Percentiles rank a stretch among this genome's conserved stretches.
Conservation (phyloP, 768 basidiomycete genomes). For the Lenzites betulinus region DNA sequence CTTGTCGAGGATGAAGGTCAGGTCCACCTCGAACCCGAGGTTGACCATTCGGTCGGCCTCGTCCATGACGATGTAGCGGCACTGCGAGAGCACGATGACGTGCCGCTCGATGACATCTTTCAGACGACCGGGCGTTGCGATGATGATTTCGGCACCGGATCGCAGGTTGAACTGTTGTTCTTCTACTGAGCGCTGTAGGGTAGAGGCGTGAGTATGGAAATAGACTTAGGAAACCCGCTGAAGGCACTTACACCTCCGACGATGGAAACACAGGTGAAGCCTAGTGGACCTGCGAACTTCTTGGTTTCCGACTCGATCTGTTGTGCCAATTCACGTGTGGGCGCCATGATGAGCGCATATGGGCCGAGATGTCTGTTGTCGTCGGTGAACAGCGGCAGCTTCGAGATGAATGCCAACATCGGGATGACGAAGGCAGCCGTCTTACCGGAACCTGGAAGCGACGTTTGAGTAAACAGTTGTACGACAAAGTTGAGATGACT, state of each 20-base stretch:
- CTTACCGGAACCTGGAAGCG: conserved; percentile 85
- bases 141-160: conserved; percentile 98
- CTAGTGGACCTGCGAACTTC: conserved; percentile 89
- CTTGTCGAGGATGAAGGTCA: conserved; percentile 93
- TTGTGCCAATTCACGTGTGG: conserved; percentile 98
- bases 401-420: conserved; percentile 93
- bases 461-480: not conserved
- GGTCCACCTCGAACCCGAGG: conserved; percentile 92
- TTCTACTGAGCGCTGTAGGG: conserved; percentile 78
- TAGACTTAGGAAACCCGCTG: not conserved
- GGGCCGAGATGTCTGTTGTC: conserved; percentile 95
- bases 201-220: conserved; percentile 17
- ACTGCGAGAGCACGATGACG: conserved; percentile 94
- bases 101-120: conserved; percentile 97
- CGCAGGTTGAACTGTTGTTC: conserved; percentile 98
- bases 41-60: conserved; percentile 99
- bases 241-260: conserved; percentile 82
- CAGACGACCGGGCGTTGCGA: conserved; percentile 97
- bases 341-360: conserved; percentile 89
- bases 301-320: conserved; percentile 93
- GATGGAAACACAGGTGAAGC: conserved; percentile 94
- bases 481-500: conserved; percentile 26
- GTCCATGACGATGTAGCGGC: conserved; percentile 99
- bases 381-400: conserved; percentile 83
- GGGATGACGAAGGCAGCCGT: conserved; percentile 98